These are phyloP conservation scores for Barnettozyma pratensis DNA, from an alignment of 805 yeast species.

Conservation along the genomic window DNA sequence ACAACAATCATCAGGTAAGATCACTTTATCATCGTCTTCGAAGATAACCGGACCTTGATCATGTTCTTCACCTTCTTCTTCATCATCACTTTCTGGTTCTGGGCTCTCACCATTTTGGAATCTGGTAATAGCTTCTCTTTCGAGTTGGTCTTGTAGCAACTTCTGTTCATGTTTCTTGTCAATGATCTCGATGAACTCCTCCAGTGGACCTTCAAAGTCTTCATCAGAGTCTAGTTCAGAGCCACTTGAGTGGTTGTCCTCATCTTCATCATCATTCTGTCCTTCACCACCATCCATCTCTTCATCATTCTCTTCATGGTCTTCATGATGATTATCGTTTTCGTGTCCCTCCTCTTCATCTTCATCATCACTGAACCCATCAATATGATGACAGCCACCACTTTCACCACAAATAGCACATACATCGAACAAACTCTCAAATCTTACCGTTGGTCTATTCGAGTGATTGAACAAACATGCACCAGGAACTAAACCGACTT, in stretches of 20 bases:
- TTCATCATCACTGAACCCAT: slow-evolving; percentile 14
- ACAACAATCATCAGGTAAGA: slow-evolving; percentile 53
- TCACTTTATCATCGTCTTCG: slow-evolving; percentile 28
- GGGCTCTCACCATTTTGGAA: background rate
- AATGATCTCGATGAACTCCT: slow-evolving; percentile 26
- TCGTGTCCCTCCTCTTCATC: slow-evolving; percentile 1
- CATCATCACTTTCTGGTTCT: background rate
- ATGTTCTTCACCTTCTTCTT: slow-evolving; percentile 2
- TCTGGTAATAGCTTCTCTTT: slow-evolving; percentile 10
- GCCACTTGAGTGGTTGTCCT: slow-evolving; percentile 5
- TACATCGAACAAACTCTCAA: slow-evolving; percentile 51
- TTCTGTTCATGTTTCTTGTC: slow-evolving; percentile 21
- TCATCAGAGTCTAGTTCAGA: slow-evolving; percentile 13
- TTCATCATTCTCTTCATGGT: slow-evolving; percentile 7
- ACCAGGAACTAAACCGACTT: slow-evolving; percentile 77
- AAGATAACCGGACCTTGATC: slow-evolving; percentile 21
- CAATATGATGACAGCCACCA: slow-evolving; percentile 30
- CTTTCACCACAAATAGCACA: slow-evolving; percentile 46
- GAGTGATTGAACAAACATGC: slow-evolving; percentile 87
- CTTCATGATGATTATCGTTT: background rate
- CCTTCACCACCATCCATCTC: slow-evolving; percentile 13
- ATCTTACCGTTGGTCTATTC: slow-evolving; percentile 58
- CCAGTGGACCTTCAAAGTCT: slow-evolving; percentile 20
- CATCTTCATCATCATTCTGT: slow-evolving; percentile 10
- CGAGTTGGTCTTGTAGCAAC: slow-evolving; percentile 12